Conservation (phyloP, 176 grass and related monocot genomes). For the Triticum aestivum region DNA sequence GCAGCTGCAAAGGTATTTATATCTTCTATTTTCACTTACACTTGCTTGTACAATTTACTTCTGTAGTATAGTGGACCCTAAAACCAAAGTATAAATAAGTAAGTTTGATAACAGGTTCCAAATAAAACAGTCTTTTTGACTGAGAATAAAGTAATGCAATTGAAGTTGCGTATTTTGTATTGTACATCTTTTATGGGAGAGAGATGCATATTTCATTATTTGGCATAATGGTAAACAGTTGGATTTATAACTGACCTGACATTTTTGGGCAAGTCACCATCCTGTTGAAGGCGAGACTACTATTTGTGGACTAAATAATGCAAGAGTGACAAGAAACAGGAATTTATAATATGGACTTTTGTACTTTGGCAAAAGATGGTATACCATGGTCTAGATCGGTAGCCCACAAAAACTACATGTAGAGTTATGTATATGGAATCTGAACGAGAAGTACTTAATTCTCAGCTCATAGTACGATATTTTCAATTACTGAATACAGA, state of each 20-base stretch:
- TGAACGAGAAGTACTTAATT: background rate
- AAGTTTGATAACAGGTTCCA: background rate
- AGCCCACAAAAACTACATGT: background rate
- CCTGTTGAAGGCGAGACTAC: background rate
- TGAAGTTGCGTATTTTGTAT: background rate
- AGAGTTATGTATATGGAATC: background rate
- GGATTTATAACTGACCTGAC: background rate
- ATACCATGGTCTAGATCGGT: background rate
- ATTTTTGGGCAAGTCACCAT: background rate
- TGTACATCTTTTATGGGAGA: background rate
- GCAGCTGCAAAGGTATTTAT: constrained; percentile 81
- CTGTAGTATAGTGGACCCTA: background rate
- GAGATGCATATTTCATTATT: background rate
- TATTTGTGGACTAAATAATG: background rate
- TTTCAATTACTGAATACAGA: background rate
- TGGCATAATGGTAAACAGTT: background rate
- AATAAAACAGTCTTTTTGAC: background rate
- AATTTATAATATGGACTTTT: background rate
- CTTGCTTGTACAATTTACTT: constrained; percentile 8
- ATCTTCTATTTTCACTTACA: constrained; percentile 5
- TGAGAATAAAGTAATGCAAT: background rate
- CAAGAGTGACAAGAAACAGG: background rate
- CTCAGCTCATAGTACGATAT: background rate
- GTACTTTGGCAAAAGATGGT: background rate
- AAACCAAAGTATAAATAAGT: background rate